Conservation (phyloP, 1,284 basidiomycete genomes). For the Ustilago sp. region DNA sequence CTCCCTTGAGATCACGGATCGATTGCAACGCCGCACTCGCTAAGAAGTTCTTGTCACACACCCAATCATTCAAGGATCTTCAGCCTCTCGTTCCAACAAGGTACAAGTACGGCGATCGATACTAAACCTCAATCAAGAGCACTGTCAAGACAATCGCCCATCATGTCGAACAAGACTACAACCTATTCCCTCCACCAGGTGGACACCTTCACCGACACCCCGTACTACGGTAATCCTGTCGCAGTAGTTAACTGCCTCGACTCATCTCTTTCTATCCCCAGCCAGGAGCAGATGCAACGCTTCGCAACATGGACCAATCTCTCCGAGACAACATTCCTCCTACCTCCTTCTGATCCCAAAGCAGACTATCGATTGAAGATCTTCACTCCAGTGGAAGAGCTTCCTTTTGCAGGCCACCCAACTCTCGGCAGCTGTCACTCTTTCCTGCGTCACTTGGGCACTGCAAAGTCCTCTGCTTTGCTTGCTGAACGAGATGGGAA, state of each 20-base stretch:
- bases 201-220: constrained; percentile 54
- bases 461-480: background rate
- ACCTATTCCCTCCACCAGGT: constrained; percentile 53
- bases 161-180: background rate
- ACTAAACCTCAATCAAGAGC: too few relatives aligned
- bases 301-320: constrained; percentile 65
- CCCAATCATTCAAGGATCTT: background rate
- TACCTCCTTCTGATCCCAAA: constrained; percentile 32
- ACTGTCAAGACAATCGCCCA: background rate
- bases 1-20: constrained; percentile 1
- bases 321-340: constrained; percentile 62
- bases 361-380: constrained; percentile 61
- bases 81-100: too few relatives aligned
- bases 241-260: constrained; percentile 58
- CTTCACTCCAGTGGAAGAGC: constrained; percentile 55
- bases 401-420: constrained; percentile 65
- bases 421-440: constrained; percentile 61
- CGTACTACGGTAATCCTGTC: constrained; percentile 60
- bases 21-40: background rate
- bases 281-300: constrained; percentile 46
- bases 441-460: constrained; percentile 35
- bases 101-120: too few relatives aligned
- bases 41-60: too few relatives aligned
- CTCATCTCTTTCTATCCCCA: constrained; percentile 13
- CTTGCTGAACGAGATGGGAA: constrained; percentile 16